Conservation (phyloP, 805 yeast genomes). For the Pichia cephalocereana region DNA sequence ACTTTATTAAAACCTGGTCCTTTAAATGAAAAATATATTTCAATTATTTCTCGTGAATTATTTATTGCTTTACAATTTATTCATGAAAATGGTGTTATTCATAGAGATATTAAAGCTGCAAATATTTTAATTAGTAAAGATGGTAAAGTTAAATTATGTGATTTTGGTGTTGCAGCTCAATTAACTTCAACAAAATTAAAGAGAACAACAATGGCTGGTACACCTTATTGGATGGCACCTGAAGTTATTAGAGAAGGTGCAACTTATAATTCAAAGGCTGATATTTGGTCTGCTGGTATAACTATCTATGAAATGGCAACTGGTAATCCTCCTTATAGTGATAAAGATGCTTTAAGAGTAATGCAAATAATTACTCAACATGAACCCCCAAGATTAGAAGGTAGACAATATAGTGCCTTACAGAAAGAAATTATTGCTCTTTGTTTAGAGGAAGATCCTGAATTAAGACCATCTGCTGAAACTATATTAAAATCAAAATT, state of each 20-base stretch:
- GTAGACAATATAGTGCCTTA: conserved; percentile 64
- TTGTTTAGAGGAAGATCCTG: conserved; percentile 90
- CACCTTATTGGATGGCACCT: conserved; percentile 99
- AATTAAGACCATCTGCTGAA: conserved; percentile 80
- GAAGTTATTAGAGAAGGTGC: conserved; percentile 92
- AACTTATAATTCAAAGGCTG: conserved; percentile 83
- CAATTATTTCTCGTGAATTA: conserved; percentile 79
- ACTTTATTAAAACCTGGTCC: conserved; percentile 80
- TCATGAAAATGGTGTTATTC: conserved; percentile 86
- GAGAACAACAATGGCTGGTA: conserved; percentile 91
- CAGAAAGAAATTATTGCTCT: conserved; percentile 84
- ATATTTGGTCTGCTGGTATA: conserved; percentile 95
- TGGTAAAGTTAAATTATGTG: conserved; percentile 88
- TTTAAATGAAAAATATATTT: conserved; percentile 74
- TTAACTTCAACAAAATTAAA: conserved; percentile 64
- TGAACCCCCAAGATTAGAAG: conserved; percentile 92
- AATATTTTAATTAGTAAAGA: conserved; percentile 76
- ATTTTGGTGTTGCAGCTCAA: conserved; percentile 97
- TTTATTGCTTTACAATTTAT: conserved; percentile 70
- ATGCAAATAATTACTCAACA: conserved; percentile 89
- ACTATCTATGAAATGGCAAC: conserved; percentile 92
- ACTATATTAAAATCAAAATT: conserved; percentile 70
- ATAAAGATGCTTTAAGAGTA: conserved; percentile 89
- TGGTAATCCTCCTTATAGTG: conserved; percentile 96
- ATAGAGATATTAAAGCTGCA: conserved; percentile 95